These are phyloP conservation scores for Nicotiana attenuata DNA, from an alignment of 257 asterid genomes.

Conservation along the genomic window DNA sequence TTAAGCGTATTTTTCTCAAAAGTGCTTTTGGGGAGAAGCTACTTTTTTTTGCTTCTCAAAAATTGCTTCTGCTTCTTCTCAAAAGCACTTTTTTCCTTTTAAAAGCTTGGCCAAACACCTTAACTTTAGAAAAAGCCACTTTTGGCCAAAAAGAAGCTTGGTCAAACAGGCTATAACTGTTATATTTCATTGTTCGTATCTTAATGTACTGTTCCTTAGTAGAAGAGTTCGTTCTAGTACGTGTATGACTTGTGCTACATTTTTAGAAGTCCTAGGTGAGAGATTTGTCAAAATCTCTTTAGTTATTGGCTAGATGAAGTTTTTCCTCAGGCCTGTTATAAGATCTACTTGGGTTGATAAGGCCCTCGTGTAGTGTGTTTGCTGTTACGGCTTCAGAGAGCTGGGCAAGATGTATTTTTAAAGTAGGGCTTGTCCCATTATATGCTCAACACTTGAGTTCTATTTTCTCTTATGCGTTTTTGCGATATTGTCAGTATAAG, in stretches of 20 bases:
- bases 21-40: too few species aligned
- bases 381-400: background rate
- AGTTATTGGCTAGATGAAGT: conserved; percentile 4
- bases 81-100: too few species aligned
- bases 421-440: background rate
- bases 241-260: background rate
- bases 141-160: too few species aligned
- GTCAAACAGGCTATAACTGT: background rate
- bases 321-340: background rate
- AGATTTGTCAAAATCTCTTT: background rate
- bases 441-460: background rate
- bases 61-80: too few species aligned
- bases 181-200: background rate
- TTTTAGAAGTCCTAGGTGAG: background rate
- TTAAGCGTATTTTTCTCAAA: too few species aligned
- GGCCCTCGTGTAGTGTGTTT: background rate
- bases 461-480: background rate
- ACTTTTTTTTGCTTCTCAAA: too few species aligned
- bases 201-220: background rate
- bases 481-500: background rate
- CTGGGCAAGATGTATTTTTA: background rate
- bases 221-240: background rate
- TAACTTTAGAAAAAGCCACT: too few species aligned
- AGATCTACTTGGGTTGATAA: background rate
- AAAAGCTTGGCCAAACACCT: too few species aligned